Evolutionary conservation across 495 filamentous ascomycete genomes (phyloP), one percentile per base, ranked within the genome.

Genomic region (Penicillium ucsense): DNA sequence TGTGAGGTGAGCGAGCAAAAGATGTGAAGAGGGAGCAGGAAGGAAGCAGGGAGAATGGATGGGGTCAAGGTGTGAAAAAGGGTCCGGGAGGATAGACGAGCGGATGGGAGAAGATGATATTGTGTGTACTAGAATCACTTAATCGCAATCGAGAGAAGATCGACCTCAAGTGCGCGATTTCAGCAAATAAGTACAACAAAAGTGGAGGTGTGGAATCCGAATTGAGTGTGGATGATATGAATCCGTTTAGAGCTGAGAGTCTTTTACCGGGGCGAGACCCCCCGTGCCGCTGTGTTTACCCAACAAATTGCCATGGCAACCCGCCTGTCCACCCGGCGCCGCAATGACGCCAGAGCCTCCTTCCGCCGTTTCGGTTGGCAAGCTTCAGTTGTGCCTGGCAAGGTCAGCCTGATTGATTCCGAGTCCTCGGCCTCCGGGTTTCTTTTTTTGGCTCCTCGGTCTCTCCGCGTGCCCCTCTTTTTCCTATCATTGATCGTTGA

Each of bases 261-360:
- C 55, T 59, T 35, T 46, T 51, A 20, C 20, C 41, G 4, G 34
- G 52, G 44, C 51, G 49, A 60, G 51, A 60, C 43, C 53, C 53
- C 51, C 55, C 71, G 41, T n/a, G 4, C 6, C 7, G 12, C 31
- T 33, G 29, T 43, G 70, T 73, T 73, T 70, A 73, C 64, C 41
- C 49, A 31, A 31, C 36, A 38, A 65, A 65, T 59, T 73, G 68
- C 62, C 64, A 73, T 73, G 61, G 70, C 70, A 73, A 73, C 67
- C 10, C 8, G 37, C 37, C 37, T 20, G 54, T 43, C 45, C 52
- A 49, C 36, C 46, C 20, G 20, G 36, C 38, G 8, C 43, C 43
- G 33, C 44, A 29, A 65, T 67, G 67, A 66, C 67, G 66, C 63
- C 52, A 60, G 49, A 51, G 43, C 56, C 53, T 49, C 49, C 53